Conservation (phyloP, 2,329 filamentous ascomycete genomes). For the Escovopsis sp. region DNA sequence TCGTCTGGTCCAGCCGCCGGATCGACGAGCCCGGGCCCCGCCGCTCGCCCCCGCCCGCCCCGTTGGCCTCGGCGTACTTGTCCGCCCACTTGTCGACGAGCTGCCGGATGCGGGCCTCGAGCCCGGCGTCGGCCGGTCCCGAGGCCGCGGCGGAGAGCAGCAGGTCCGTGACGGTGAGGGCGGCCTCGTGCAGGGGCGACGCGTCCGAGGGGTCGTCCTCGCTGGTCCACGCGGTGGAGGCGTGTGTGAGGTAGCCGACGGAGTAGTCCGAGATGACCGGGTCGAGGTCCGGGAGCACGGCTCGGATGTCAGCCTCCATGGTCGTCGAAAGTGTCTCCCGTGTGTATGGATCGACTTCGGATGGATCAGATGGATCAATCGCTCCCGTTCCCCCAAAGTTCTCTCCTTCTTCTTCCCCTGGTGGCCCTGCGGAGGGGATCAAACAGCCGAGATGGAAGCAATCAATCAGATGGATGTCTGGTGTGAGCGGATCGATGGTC, state of each 20-base stretch:
- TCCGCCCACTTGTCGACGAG: conserved; percentile 84
- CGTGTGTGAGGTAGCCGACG: conserved; percentile 86
- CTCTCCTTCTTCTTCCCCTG: too few relatives aligned
- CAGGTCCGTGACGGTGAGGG: conserved; percentile 70
- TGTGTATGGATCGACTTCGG: too few relatives aligned
- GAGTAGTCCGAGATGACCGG: conserved; percentile 84
- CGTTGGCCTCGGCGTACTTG: conserved; percentile 59
- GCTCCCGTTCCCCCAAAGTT: too few relatives aligned
- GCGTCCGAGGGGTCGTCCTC: conserved; percentile 50
- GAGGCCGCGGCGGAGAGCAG: conserved; percentile 95
- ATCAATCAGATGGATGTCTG: too few relatives aligned
- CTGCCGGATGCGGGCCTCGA: conserved; percentile 64
- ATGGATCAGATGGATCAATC: too few relatives aligned
- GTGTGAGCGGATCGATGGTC: too few relatives aligned
- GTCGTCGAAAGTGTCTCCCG: conserved; percentile 5
- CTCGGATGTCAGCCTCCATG: conserved; percentile 83
- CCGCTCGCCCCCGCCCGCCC: conserved; percentile 55
- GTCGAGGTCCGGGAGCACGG: conserved; percentile 75
- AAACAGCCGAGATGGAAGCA: too few relatives aligned
- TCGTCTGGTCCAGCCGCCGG: conserved; percentile 79
- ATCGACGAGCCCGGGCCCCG: conserved; percentile 57
- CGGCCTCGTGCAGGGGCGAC: conserved; percentile 73
- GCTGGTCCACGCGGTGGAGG: conserved; percentile 72
- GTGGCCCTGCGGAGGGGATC: too few relatives aligned
- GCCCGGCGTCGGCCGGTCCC: conserved; percentile 56